Base-by-base conservation (phyloP, 2,329 filamentous ascomycete genomes). In the Aspergillus arachidicola region DNA sequence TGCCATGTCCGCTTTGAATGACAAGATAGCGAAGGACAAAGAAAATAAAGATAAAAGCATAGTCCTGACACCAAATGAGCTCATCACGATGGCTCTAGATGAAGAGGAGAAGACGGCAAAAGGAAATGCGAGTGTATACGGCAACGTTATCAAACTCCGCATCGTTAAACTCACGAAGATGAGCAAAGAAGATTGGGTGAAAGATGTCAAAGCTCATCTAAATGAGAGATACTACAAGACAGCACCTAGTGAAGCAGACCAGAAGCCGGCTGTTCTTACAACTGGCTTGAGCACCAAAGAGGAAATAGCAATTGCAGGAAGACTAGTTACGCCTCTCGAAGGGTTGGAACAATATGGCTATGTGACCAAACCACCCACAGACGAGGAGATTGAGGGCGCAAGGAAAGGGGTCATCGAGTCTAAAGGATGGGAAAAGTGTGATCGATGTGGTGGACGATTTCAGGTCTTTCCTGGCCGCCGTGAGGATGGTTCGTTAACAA, bases 401-500 rank as follows among this genome's bases (percentile, higher is more conserved):
- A 86, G 82, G 38, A 83, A 85, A 50, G 92, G 89, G 0, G 83
- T 92, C 0, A 82, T 86, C 55, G 83, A 87, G 9, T 86, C 90
- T 14, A 85, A 87, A 58, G 92, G 92, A 55, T 97, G 90, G 84
- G 95, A 99, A 79, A 85, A 88, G 57, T 99, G 95, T 72, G 94
- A 97, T 72, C 89, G 95, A 23, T 99, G 95, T 78, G 84, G 84
- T 48, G 88, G 88, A 38, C 89, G 94, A 26, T 99, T 99, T 72
- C 92, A 97, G 72, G 92, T 97, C 4, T 98, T 96, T 68, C 93
- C 94, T 0, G 92, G 93, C 4, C 88, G 94, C 48, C 87, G 93
- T 59, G 85, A 89, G 69, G 85, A 87, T 68, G 95, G 96, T 53
- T 89, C 89, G 0, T 84, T 91, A 2, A 85, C 97, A 19, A 90